Evolutionary conservation across 2,329 filamentous ascomycete species (phyloP).

Genomic region (Polychaeton citri): DNA sequence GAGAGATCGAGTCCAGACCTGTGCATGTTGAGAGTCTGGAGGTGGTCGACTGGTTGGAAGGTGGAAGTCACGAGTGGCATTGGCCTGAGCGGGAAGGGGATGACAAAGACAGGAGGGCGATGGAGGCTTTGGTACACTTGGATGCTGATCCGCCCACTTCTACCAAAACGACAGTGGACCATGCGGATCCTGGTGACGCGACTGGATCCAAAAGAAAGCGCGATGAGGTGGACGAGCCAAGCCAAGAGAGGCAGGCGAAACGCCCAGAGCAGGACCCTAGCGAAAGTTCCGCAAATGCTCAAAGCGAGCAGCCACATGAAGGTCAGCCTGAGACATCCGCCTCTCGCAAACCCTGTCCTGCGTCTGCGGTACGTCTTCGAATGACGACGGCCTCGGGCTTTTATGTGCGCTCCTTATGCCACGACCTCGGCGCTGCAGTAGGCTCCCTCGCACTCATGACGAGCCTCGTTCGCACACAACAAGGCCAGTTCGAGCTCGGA

Average conservation of each 20-base stretch:
- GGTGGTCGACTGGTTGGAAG: constrained; percentile 70
- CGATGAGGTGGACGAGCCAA: constrained; percentile 4
- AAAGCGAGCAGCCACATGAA: background rate
- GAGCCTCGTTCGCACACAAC: constrained; percentile 63
- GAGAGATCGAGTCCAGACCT: constrained; percentile 67
- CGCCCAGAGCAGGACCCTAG: constrained; percentile 8
- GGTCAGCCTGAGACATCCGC: background rate
- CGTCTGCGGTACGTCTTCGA: constrained; percentile 67
- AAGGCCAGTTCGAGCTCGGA: constrained; percentile 65
- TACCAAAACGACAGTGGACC: constrained; percentile 2
- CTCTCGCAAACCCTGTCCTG: constrained; percentile 13
- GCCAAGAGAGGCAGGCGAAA: constrained; percentile 19
- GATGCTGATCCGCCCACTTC: constrained; percentile 17
- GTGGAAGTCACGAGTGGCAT: constrained; percentile 62
- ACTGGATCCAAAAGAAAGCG: constrained; percentile 19
- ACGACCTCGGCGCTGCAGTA: constrained; percentile 76
- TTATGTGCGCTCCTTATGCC: constrained; percentile 87
- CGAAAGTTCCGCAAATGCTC: background rate
- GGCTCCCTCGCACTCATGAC: constrained; percentile 78
- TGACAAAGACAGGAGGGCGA: constrained; percentile 59
- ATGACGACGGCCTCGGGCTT: constrained; percentile 94
- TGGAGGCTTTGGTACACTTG: constrained; percentile 47
- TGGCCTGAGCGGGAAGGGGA: constrained; percentile 73
- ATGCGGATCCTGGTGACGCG: constrained; percentile 3
- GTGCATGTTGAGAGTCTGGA: constrained; percentile 69